These are phyloP conservation scores for Fusarium pseudocircinatum DNA, from an alignment of 2,329 filamentous ascomycete species.

Conservation along the genomic window DNA sequence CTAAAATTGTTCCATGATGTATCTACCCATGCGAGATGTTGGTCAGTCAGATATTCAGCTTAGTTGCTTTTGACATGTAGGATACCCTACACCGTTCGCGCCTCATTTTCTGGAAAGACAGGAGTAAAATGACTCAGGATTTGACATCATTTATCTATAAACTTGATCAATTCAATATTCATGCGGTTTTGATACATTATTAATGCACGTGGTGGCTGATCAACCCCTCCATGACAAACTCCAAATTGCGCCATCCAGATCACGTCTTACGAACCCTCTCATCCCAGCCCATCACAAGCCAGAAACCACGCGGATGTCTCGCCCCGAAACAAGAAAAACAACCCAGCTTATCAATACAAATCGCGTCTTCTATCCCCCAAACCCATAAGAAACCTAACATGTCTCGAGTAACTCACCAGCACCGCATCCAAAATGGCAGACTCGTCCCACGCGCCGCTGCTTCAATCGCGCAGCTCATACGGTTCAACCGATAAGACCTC, in stretches of 20 bases:
- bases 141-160: too few relatives aligned
- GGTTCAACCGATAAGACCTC: neutral
- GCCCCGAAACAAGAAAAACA: neutral
- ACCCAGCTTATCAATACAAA: slow-evolving; percentile 12
- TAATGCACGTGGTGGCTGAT: neutral
- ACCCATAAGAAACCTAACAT: neutral
- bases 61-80: fast-evolving
- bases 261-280: slow-evolving; percentile 29
- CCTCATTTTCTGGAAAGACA: too few relatives aligned
- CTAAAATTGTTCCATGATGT: too few relatives aligned
- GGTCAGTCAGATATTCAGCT: neutral
- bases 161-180: too few relatives aligned
- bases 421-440: neutral
- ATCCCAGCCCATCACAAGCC: slow-evolving; percentile 18
- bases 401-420: neutral
- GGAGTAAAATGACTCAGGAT: neutral
- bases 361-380: neutral
- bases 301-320: slow-evolving; percentile 9
- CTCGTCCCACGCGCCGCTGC: slow-evolving; percentile 14
- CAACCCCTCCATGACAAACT: neutral
- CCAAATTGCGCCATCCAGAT: slow-evolving; percentile 37
- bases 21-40: neutral
- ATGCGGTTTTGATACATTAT: too few relatives aligned
- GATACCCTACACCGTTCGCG: neutral
- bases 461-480: slow-evolving; percentile 7